A percentile compares a stretch with the other conserved stretches of the same genome.
Evolutionary conservation across 768 basidiomycete genomes (phyloP).

Genomic region (Coprinellus micaceus): DNA sequence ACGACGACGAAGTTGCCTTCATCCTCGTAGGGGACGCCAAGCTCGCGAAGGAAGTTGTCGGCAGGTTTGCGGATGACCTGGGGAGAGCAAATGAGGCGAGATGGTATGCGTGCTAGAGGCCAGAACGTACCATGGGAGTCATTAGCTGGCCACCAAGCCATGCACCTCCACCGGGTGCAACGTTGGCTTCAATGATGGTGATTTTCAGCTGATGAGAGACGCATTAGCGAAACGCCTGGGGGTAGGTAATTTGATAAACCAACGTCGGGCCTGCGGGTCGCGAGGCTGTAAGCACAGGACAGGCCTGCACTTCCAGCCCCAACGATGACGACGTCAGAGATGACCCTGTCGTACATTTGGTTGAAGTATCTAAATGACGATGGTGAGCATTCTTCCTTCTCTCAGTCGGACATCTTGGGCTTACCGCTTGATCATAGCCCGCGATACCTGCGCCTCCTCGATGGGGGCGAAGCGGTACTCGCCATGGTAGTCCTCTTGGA

Average conservation of each 20-base stretch:
- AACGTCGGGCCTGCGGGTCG: constrained; percentile 62
- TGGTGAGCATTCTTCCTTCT: background rate
- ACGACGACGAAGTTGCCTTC: constrained; percentile 77
- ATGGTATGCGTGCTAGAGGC: background rate
- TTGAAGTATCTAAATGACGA: constrained; percentile 57
- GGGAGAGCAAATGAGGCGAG: background rate
- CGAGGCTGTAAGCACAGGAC: constrained; percentile 72
- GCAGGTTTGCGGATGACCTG: constrained; percentile 79
- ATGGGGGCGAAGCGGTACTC: constrained; percentile 69
- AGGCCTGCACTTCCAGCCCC: constrained; percentile 70
- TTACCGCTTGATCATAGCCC: constrained; percentile 76
- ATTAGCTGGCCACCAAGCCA: constrained; percentile 80
- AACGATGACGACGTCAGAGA: constrained; percentile 76
- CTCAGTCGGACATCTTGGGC: background rate
- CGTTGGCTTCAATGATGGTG: constrained; percentile 67
- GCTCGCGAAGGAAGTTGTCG: constrained; percentile 62
- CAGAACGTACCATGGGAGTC: constrained; percentile 62
- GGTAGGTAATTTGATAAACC: constrained; percentile 11
- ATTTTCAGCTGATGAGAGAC: constrained; percentile 38
- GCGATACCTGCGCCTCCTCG: constrained; percentile 69
- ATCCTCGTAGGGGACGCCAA: constrained; percentile 74
- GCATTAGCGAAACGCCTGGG: background rate
- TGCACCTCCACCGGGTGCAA: constrained; percentile 75
- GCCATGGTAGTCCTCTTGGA: constrained; percentile 56
- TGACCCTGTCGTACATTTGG: constrained; percentile 67